Conservation (phyloP, 192 early-diverging fungal species). For the Coemansia erecta region DNA sequence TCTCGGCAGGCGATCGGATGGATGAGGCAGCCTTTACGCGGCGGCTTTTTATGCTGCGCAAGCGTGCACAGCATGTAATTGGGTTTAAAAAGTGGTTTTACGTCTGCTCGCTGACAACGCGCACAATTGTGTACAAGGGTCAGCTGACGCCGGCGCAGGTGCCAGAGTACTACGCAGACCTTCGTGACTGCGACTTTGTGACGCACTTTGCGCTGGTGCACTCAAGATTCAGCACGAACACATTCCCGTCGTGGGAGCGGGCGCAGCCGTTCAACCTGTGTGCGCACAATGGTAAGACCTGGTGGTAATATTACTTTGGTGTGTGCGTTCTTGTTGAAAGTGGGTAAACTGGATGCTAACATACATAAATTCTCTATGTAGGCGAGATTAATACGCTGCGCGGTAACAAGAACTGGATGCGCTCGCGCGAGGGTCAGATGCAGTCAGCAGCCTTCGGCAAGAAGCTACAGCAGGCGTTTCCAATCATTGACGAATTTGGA, state of each 20-base stretch:
- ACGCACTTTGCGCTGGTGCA: conserved; percentile 97
- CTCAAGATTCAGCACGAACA: conserved; percentile 98
- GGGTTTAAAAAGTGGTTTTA: conserved; percentile 92
- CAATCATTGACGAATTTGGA: conserved; percentile 93
- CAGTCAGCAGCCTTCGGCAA: conserved; percentile 74
- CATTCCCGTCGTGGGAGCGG: conserved; percentile 98
- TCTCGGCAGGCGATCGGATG: conserved; percentile 48
- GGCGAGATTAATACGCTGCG: conserved; percentile 98
- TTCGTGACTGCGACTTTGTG: conserved; percentile 75
- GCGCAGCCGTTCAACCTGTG: conserved; percentile 98
- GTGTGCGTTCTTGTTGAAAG: not conserved
- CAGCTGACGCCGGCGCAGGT: conserved; percentile 93
- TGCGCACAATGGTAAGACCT: conserved; percentile 96
- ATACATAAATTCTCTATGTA: conserved; percentile 19
- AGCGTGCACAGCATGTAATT: conserved; percentile 84
- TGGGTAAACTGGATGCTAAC: not conserved
- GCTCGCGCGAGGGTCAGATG: conserved; percentile 94
- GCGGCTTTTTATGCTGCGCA: conserved; percentile 86
- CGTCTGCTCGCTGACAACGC: conserved; percentile 90
- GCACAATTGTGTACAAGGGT: conserved; percentile 97
- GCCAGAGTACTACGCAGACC: conserved; percentile 88
- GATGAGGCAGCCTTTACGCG: conserved; percentile 66
- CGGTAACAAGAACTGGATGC: conserved; percentile 99
- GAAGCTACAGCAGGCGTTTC: conserved; percentile 80
- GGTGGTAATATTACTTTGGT: conserved; percentile 20